Percentiles rank a stretch among this genome's conserved stretches.
These are phyloP conservation scores for Omphalotus guepiniiformis DNA, from an alignment of 768 basidiomycete species.

Conservation along the genomic window DNA sequence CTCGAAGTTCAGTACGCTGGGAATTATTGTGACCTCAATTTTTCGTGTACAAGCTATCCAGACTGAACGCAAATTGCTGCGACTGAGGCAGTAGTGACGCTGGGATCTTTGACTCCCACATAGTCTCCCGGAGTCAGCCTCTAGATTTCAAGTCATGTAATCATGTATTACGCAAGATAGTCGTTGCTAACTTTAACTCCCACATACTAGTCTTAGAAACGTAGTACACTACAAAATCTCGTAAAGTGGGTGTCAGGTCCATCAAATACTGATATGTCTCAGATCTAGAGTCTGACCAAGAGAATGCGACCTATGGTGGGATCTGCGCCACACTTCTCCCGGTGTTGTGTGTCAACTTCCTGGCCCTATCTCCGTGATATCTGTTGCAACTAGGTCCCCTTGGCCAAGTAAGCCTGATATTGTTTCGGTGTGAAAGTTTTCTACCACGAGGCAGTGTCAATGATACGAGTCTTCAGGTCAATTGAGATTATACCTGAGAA, in stretches of 20 bases:
- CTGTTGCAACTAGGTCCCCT: slow-evolving; percentile 18
- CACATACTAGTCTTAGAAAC: too few relatives aligned
- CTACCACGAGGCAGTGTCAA: slow-evolving; percentile 28
- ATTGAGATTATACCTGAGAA: slow-evolving; percentile 58
- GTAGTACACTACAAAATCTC: not conserved
- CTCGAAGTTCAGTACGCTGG: too few relatives aligned
- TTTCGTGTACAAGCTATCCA: too few relatives aligned
- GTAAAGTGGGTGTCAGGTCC: not conserved
- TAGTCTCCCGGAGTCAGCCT: too few relatives aligned
- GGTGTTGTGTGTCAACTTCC: not conserved
- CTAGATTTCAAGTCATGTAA: too few relatives aligned
- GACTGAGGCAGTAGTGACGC: too few relatives aligned
- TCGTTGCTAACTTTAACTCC: too few relatives aligned
- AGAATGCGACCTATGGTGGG: not conserved
- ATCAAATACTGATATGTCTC: not conserved
- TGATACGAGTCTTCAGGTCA: not conserved
- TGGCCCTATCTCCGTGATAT: too few relatives aligned
- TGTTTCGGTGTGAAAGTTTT: slow-evolving; percentile 73
- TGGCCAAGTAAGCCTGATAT: slow-evolving; percentile 47
- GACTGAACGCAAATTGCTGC: too few relatives aligned
- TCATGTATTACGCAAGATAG: too few relatives aligned
- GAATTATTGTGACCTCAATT: too few relatives aligned
- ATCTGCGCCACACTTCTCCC: not conserved
- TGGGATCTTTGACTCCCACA: too few relatives aligned
- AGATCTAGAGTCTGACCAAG: not conserved